A percentile compares a stretch with the other conserved stretches of the same genome.
These are phyloP conservation scores for Aspergillus proliferans DNA, from an alignment of 2,329 filamentous ascomycete genomes.

Conservation along the genomic window DNA sequence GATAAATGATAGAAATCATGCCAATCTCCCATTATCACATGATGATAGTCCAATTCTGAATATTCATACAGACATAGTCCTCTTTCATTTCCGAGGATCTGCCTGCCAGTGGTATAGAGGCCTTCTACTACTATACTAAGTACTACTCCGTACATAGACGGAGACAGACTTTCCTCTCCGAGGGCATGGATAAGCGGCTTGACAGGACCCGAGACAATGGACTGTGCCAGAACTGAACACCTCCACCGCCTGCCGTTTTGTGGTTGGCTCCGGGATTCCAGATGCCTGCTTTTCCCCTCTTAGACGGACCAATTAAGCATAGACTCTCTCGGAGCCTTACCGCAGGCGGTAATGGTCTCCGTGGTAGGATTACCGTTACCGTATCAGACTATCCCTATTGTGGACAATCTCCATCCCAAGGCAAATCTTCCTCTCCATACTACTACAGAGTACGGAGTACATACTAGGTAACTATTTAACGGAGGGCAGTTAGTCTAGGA, in stretches of 20 bases:
- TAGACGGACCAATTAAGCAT: neutral
- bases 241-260: neutral
- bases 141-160: too few species aligned
- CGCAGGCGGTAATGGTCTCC: neutral
- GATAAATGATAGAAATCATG: neutral
- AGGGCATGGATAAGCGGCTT: slow-evolving; percentile 2
- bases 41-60: neutral
- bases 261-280: neutral
- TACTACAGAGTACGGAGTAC: neutral
- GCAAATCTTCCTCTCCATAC: neutral
- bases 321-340: neutral
- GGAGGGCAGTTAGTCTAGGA: too few species aligned
- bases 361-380: neutral
- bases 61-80: neutral
- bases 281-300: neutral
- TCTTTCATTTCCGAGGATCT: neutral
- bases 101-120: neutral
- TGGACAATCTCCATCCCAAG: neutral
- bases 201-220: slow-evolving; percentile 22
- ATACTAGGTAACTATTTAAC: too few species aligned
- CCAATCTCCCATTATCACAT: neutral
- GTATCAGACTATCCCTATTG: neutral
- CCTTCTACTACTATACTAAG: too few species aligned
- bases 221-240: slow-evolving; percentile 1
- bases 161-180: neutral